Evolutionary conservation across 805 yeast species (phyloP).

Genomic region (Grigorovia jiainica): DNA sequence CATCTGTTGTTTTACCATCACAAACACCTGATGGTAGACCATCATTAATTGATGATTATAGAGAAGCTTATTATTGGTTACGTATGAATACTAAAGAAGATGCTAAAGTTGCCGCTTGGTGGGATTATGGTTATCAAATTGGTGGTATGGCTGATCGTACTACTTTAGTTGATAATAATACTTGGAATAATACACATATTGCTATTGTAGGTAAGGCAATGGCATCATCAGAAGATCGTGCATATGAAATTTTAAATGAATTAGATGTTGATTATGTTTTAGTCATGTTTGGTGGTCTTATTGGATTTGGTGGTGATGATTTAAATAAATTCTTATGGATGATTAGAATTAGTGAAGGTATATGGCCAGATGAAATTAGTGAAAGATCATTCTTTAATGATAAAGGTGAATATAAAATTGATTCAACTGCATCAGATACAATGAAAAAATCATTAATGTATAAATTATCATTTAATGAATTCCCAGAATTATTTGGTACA

Average conservation of each 20-base stretch:
- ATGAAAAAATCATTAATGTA: conserved; percentile 90
- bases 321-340: conserved; percentile 96
- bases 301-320: conserved; percentile 95
- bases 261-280: conserved; percentile 94
- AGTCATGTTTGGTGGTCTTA: conserved; percentile 85
- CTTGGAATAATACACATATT: conserved; percentile 99
- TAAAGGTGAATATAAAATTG: conserved; percentile 82
- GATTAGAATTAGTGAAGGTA: conserved; percentile 97
- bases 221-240: conserved; percentile 79
- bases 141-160: conserved; percentile 99
- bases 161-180: conserved; percentile 94
- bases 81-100: conserved; percentile 97
- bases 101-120: conserved; percentile 95
- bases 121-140: conserved; percentile 99
- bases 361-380: conserved; percentile 97
- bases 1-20: conserved; percentile 90
- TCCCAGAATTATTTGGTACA: conserved; percentile 54
- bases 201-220: conserved; percentile 98
- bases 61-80: conserved; percentile 98
- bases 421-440: conserved; percentile 66
- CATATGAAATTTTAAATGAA: conserved; percentile 79
- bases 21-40: conserved; percentile 73
- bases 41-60: conserved; percentile 83
- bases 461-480: conserved; percentile 87
- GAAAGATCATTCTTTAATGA: conserved; percentile 80